phyloP scores from a whole-genome alignment of 768 basidiomycete genomes.

The Russula griseocarnosa region DNA sequence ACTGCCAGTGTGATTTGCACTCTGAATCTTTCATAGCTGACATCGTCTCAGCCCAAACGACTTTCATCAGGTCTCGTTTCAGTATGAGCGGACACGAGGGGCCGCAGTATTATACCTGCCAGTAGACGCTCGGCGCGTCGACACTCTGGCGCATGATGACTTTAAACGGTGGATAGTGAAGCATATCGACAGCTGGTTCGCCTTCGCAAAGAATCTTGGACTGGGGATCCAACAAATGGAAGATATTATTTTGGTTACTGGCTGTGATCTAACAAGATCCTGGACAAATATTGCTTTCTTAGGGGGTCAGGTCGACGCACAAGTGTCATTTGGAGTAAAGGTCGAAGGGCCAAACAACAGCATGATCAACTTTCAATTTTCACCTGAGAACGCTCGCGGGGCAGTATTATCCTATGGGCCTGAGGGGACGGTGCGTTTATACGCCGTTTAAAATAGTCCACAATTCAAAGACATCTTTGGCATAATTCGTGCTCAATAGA shows the following conservation, averaged over 20 bases:
- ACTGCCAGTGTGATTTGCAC: background rate
- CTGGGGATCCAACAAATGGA: background rate
- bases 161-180: background rate
- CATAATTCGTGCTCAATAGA: background rate
- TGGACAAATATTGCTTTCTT: background rate
- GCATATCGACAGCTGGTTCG: background rate
- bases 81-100: background rate
- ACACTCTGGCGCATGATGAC: background rate
- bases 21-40: background rate
- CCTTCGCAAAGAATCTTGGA: background rate
- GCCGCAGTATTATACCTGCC: background rate
- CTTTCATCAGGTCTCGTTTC: background rate
- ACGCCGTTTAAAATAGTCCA: background rate
- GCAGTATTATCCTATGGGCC: background rate
- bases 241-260: background rate
- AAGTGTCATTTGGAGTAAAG: background rate
- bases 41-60: background rate
- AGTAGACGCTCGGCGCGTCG: background rate
- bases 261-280: background rate
- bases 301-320: background rate
- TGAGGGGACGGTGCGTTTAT: background rate
- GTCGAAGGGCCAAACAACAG: background rate
- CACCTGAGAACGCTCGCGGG: background rate
- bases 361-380: background rate
- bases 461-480: background rate